Conservation (phyloP, 2,329 filamentous ascomycete species). For the Colletotrichum sp. region DNA sequence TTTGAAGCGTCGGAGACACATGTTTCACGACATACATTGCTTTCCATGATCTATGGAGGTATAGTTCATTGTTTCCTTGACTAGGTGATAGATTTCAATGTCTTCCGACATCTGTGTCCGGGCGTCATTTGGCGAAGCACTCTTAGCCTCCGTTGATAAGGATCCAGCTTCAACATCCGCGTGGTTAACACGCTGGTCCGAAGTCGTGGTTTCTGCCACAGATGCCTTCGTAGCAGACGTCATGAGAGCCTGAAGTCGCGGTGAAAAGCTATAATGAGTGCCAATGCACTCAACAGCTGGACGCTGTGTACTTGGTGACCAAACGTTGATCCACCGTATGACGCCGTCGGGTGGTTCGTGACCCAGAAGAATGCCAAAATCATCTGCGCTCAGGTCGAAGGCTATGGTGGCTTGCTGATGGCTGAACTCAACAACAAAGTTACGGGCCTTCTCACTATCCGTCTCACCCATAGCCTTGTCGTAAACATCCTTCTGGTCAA, state of each 20-base stretch:
- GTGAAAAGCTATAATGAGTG: slow-evolving; percentile 70
- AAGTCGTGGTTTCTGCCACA: neutral
- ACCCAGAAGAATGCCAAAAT: slow-evolving; percentile 44
- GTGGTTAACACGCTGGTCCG: neutral
- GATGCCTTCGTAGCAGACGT: slow-evolving; percentile 42
- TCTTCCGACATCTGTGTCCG: slow-evolving; percentile 19
- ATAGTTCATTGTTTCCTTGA: slow-evolving; percentile 77
- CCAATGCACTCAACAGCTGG: slow-evolving; percentile 60
- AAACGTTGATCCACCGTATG: slow-evolving; percentile 79
- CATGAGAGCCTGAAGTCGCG: slow-evolving; percentile 68
- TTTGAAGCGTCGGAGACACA: neutral
- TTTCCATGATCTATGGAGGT: slow-evolving; percentile 73
- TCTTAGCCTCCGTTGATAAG: neutral
- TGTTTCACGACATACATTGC: slow-evolving; percentile 53
- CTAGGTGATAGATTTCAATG: slow-evolving; percentile 52
- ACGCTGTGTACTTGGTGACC: slow-evolving; percentile 67
- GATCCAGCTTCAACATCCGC: neutral
- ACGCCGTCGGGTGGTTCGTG: slow-evolving; percentile 23
- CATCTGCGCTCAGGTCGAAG: slow-evolving; percentile 51
- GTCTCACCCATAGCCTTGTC: slow-evolving; percentile 45
- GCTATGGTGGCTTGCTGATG: slow-evolving; percentile 59
- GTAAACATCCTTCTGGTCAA: slow-evolving; percentile 57
- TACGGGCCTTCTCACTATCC: slow-evolving; percentile 46
- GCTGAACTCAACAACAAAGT: slow-evolving; percentile 72
- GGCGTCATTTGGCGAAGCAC: slow-evolving; percentile 15